Evolutionary conservation across 2,329 filamentous ascomycete genomes (phyloP).

Genomic region (Fusarium irregulare): DNA sequence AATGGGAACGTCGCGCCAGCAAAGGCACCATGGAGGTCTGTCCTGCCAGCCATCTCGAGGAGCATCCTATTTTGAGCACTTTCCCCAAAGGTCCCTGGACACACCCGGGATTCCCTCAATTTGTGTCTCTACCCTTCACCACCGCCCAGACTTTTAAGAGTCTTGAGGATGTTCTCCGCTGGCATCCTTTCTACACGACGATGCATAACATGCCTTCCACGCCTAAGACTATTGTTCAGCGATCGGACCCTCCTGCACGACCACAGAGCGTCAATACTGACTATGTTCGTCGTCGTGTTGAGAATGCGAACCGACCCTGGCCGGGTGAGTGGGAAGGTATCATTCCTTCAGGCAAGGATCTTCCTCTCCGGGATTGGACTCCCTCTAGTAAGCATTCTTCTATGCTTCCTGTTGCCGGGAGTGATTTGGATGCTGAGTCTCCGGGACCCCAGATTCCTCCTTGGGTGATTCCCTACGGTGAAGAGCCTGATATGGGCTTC

Average conservation of each 20-base stretch:
- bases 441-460: not conserved
- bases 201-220: not conserved
- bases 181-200: conserved; percentile 10
- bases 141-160: not conserved
- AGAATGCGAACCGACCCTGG: not conserved
- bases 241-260: conserved; percentile 1
- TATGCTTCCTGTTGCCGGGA: not conserved
- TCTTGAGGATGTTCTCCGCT: not conserved
- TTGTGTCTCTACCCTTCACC: not conserved
- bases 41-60: not conserved
- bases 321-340: conserved; percentile 1
- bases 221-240: not conserved
- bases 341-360: not conserved
- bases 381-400: not conserved
- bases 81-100: not conserved
- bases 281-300: accelerated
- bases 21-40: conserved; percentile 27
- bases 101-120: not conserved
- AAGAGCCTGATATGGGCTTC: conserved; percentile 6
- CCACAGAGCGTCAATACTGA: not conserved
- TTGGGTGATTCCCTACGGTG: not conserved
- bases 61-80: conserved; percentile 4
- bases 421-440: not conserved
- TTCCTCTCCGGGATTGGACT: not conserved
- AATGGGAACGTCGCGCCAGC: conserved; percentile 19